Percentiles rank a stretch among this genome's conserved stretches.
Conservation (phyloP, 2,329 filamentous ascomycete species). For the Alternaria gaisen region DNA sequence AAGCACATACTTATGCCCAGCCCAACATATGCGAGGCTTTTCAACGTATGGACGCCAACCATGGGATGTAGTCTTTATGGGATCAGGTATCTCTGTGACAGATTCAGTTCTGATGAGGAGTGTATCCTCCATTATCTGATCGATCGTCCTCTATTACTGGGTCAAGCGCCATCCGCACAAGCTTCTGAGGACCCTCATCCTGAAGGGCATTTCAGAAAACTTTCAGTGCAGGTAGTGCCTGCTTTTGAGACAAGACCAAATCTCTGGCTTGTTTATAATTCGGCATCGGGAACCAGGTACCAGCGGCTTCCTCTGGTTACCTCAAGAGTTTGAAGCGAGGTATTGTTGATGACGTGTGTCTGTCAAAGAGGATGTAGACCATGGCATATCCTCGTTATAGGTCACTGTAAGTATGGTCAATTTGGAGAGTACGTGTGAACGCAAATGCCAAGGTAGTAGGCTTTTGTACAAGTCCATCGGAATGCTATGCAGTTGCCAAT, state of each 20-base stretch:
- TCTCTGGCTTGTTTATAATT: neutral
- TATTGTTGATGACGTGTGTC: too few species aligned
- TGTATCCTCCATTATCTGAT: neutral
- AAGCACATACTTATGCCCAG: neutral
- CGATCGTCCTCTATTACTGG: neutral
- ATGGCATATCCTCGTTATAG: too few species aligned
- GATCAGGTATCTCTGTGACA: neutral
- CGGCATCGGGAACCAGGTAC: neutral
- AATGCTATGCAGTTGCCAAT: too few species aligned
- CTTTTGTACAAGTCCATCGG: too few species aligned
- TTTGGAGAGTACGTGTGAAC: too few species aligned
- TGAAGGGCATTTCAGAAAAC: neutral
- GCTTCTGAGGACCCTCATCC: neutral
- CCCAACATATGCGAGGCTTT: neutral
- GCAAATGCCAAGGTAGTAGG: too few species aligned
- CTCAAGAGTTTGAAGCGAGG: too few species aligned
- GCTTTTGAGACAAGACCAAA: neutral
- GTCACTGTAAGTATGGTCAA: too few species aligned
- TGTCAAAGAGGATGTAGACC: too few species aligned
- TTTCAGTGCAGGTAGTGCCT: neutral
- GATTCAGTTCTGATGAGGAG: neutral
- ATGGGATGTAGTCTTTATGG: neutral
- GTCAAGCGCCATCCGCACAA: neutral
- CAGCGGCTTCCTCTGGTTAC: too few species aligned
- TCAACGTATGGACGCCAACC: neutral